Conservation (phyloP, 192 early-diverging fungal genomes). For the Diversispora eburnea region DNA sequence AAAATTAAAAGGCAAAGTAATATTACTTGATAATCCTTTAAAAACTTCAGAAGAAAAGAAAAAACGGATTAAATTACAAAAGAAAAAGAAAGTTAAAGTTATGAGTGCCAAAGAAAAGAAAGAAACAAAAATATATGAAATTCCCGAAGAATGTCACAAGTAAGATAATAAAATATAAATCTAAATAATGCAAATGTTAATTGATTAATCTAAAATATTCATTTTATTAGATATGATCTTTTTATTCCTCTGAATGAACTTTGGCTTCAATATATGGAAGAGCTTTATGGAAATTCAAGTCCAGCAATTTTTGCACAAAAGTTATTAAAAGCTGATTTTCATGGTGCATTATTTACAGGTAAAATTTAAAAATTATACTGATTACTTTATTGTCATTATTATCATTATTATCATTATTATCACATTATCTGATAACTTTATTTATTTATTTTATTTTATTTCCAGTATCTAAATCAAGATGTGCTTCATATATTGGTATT, state of each 20-base stretch:
- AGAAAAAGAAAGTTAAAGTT: slow-evolving; percentile 45
- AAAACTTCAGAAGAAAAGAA: slow-evolving; percentile 32
- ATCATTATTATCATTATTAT: background rate
- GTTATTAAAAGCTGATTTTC: slow-evolving; percentile 77
- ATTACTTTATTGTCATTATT: background rate
- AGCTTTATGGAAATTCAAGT: slow-evolving; percentile 48
- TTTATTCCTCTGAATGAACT: slow-evolving; percentile 72
- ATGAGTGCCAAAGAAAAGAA: slow-evolving; percentile 66
- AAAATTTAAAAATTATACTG: no score
- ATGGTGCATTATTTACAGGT: slow-evolving; percentile 77
- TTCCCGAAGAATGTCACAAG: slow-evolving; percentile 55
- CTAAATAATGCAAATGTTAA: background rate
- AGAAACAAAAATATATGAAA: slow-evolving; percentile 57
- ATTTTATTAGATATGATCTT: slow-evolving; percentile 42
- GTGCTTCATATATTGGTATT: slow-evolving; percentile 72
- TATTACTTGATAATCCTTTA: slow-evolving; percentile 52
- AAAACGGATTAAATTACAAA: slow-evolving; percentile 23
- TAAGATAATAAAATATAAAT: slow-evolving; percentile 13
- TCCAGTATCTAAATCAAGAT: slow-evolving; percentile 68
- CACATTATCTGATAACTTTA: background rate
- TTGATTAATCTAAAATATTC: background rate
- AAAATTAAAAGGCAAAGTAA: slow-evolving; percentile 52
- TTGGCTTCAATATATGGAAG: slow-evolving; percentile 74
- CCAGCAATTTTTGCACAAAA: slow-evolving; percentile 43
- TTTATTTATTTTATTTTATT: background rate